Base-by-base conservation (phyloP, 768 basidiomycete species). In the Hydnomerulius pinastri region DNA sequence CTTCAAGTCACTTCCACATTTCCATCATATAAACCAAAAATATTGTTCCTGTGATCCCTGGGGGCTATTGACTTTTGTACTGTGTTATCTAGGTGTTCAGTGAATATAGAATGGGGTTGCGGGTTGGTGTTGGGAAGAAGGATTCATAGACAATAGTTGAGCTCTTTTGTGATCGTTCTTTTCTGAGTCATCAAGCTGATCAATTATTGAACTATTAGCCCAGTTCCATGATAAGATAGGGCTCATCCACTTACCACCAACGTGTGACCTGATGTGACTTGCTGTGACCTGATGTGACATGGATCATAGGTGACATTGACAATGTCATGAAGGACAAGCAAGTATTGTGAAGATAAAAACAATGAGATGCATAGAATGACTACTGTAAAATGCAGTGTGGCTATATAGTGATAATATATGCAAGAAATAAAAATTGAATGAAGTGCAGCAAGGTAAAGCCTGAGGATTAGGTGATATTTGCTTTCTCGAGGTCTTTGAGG, bases 181-280 rank as follows among this genome's bases (percentile, higher is more conserved):
- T n/a, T n/a, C n/a, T n/a, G n/a, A n/a, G n/a, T n/a, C n/a, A n/a
- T n/a, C n/a, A n/a, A n/a, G n/a, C n/a, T n/a, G n/a, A n/a, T n/a
- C n/a, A n/a, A n/a, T n/a, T n/a, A n/a, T n/a, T n/a, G n/a, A n/a
- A n/a, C n/a, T n/a, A n/a, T n/a, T n/a, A n/a, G n/a, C n/a, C n/a
- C n/a, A 38, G 36, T 17, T 38, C 15, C 4, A 7, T 8, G 8
- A 42, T 48, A 48, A 48, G 38, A 41, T 48, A 48, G 47, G 47
- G 47, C 38, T 37, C 47, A 32, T 48, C 37, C 47, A 48, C 24
- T 39, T 18, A n/a, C 47, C 35, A 36, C 36, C 35, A 48, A 47
- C 18, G 17, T 44, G 29, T 43, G 43, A 43, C 3, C 2, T 15
- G 28, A 15, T 23, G 30, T 48, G 36, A 48, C 4, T 4, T 6